Evolutionary conservation across 2,329 filamentous ascomycete species (phyloP), one percentile per base, ranked within the genome.

Genomic region (Microthyrium microscopicum): DNA sequence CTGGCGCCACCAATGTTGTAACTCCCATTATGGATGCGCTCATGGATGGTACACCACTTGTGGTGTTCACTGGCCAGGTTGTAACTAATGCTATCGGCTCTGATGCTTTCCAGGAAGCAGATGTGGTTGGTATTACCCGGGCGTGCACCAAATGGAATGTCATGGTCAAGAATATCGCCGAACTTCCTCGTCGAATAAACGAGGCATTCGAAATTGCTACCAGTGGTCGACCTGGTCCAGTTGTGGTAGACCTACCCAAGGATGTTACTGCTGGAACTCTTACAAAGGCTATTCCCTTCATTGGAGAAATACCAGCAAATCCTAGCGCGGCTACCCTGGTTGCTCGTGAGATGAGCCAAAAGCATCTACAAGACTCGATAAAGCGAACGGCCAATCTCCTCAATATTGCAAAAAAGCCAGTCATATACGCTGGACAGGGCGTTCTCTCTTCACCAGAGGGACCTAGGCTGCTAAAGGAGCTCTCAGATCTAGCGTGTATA

Each of bases 131-230:
- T 45, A 95, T 98, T 55, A 92, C 83, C 21, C 72, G 87, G 49
- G 76, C 85, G 15, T 94, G 85, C 67, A 94, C 85, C 45, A 95
- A 95, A 64, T 98, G 89, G 89, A 95, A 95, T 48, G 83, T 92
- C 39, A 91, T 95, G 84, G 83, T 94, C 31, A 94, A 91, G 68
- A 87, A 77, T 54, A 75, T 93, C 35, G 84, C 82, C 32, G 89
- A 98, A 59, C 67, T 98, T 36, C 89, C 89, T 32, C 73, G 81
- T 47, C 73, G 87, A 43, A 95, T 95, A 52, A 93, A 94, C 55
- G 89, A 95, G 61, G 89, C 89, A 31, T 95, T 95, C 51, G 85
- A 95, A 61, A 95, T 95, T 51, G 89, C 89, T 26, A 95, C 83
- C 26, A 89, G 78, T 47, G 89, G 89, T 39, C 73, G 89, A 31